These are phyloP conservation scores for Suillus occidentalis DNA, from an alignment of 768 basidiomycete genomes.

Conservation along the genomic window DNA sequence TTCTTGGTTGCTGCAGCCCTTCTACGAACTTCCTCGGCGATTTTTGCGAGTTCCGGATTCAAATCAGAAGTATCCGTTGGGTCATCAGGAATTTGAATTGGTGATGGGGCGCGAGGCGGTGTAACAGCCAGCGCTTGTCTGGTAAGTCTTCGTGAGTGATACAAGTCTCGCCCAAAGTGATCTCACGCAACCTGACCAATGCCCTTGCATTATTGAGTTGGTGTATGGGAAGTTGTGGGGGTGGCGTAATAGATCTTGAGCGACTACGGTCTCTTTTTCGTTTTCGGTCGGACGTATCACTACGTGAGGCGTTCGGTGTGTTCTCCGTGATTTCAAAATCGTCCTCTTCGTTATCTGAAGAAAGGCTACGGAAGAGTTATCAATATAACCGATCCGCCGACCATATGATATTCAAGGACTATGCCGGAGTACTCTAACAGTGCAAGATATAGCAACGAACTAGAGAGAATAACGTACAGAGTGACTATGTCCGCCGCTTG, in stretches of 20 bases:
- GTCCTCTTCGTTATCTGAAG: constrained; percentile 47
- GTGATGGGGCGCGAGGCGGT: constrained; percentile 46
- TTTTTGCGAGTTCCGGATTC: constrained; percentile 63
- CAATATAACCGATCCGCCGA: not conserved
- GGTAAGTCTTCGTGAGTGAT: constrained; percentile 9
- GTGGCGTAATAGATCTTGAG: constrained; percentile 75
- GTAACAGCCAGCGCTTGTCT: constrained; percentile 50
- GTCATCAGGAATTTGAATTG: constrained; percentile 42
- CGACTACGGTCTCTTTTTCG: constrained; percentile 54
- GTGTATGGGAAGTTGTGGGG: constrained; percentile 56
- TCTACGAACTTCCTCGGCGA: constrained; percentile 43
- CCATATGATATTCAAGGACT: constrained; percentile 1
- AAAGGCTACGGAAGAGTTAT: constrained; percentile 25
- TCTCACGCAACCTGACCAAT: constrained; percentile 54
- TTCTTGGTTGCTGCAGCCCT: constrained; percentile 27
- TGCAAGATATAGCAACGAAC: not conserved
- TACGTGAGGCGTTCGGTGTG: constrained; percentile 19
- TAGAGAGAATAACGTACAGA: constrained; percentile 38
- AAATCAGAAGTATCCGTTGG: constrained; percentile 49
- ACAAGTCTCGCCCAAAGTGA: not conserved
- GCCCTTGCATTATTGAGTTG: constrained; percentile 57
- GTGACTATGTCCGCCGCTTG: constrained; percentile 38
- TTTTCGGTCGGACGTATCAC: constrained; percentile 34
- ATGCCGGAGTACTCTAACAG: not conserved
- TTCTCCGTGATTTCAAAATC: constrained; percentile 42